Base-by-base conservation (phyloP, 306 rosid species). In the Delonix regia region DNA sequence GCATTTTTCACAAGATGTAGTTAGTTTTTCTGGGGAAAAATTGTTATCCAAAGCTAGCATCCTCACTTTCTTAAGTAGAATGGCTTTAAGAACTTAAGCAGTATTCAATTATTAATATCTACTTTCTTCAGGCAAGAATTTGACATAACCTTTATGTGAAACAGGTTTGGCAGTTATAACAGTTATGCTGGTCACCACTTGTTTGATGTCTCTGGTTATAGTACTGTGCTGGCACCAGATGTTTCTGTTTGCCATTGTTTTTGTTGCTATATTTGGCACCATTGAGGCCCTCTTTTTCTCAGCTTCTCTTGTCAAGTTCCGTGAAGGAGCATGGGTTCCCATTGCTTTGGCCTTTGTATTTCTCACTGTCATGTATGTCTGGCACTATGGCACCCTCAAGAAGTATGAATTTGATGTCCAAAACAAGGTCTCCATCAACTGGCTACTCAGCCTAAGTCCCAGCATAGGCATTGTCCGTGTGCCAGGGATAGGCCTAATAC, bases 151-250 rank as follows among this genome's bases (percentile, higher is more conserved):
- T 68, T 77, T 59, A 8, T 72, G 39, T 18, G n/a, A 9, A 78
- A 83, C 97, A 95, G 99, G 99, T 83, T 87, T 95, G 87, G 97
- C 97, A 47, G 97, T 95, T 77, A 95, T 95, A 49, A 92, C 97
- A 11, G 99, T 92, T 73, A 95, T 95, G 98, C 86, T 95, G 86
- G 99, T 95, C 67, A 95, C 99, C 47, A 95, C 98, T 27, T 90
- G 97, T 91, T 84, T 95, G 82, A 95, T 95, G 99, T 95, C 99
- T 48, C 89, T 92, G 44, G 91, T 92, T 74, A 89, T 95, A 22
- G 97, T 93, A 63, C 85, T 95, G 21, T 89, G 97, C 87, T 95
- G 99, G 99, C 88, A 85, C 76, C 87, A 42, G 27, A 89, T 87
- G 49, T 85, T 95, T 45, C 41, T 90, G 36, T 74, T 91, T 39